Conservation (phyloP, 2,329 filamentous ascomycete genomes). For the Cryphonectria nitschkei region DNA sequence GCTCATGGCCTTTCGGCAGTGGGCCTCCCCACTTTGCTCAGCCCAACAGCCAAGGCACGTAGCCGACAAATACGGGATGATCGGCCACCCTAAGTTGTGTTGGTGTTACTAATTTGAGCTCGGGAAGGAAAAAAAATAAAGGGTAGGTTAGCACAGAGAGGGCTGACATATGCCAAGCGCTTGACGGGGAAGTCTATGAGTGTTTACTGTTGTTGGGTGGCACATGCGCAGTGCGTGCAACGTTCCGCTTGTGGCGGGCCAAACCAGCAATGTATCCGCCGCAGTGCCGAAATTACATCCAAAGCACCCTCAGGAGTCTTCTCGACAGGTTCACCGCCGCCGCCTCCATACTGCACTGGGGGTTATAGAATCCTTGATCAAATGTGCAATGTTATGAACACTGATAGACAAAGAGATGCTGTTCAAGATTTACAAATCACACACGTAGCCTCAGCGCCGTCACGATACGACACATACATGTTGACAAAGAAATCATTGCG, state of each 20-base stretch:
- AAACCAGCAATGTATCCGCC: background rate
- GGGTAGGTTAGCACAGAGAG: background rate
- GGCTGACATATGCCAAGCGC: background rate
- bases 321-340: slow-evolving; percentile 2
- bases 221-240: background rate
- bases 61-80: slow-evolving; percentile 3
- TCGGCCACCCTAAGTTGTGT: background rate
- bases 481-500: background rate
- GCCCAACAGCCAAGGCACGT: background rate
- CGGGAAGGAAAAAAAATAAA: background rate
- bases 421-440: background rate
- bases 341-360: background rate
- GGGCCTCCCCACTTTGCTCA: slow-evolving; percentile 3
- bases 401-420: background rate
- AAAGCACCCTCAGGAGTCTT: background rate
- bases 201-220: too few relatives aligned
- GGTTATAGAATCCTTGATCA: background rate
- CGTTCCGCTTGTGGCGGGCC: background rate
- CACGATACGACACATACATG: background rate
- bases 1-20: background rate
- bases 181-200: too few relatives aligned
- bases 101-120: background rate
- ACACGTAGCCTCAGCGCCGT: background rate
- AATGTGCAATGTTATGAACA: background rate
- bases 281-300: background rate